Evolutionary conservation across 768 basidiomycete genomes (phyloP), one percentile per base, ranked within the genome.

Genomic region (Russula dissimulans): DNA sequence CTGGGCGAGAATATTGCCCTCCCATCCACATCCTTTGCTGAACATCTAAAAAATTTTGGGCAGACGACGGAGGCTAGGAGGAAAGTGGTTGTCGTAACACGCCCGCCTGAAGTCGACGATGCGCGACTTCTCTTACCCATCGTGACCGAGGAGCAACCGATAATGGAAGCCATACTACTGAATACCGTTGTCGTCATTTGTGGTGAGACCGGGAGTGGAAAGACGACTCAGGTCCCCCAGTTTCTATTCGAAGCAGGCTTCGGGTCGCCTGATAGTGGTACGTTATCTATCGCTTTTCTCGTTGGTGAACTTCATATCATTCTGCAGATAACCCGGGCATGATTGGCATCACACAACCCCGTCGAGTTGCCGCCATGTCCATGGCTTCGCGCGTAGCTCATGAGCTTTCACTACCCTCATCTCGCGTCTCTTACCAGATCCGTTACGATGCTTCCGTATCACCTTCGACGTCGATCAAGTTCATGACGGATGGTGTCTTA

Each of bases 401-500:
- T 51, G 97, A 99, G 73, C 77, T 99, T n/a, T 88, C 89, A 5
- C 75, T 97, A 14, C 80, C 89, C 0, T 77, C 87, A 1, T 86
- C 87, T 0, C 78, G 81, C 29, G 91, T 98, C 6, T 95, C 97
- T 0, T 95, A 98, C 72, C 95, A 97, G 71, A 97, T 99, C 62
- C 89, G 97, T 62, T 99, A 98, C 69, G 95, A 97, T 66, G 89
- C 92, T 1, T 97, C 93, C 0, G 86, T 93, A 0, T 93, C 93
- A 4, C 79, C 91, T 0, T 79, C 83, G 22, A 99, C 97, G 1
- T 86, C 86, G 8, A 94, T 99, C 77, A 97, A 98, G 72, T 99
- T 98, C 77, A 97, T 98, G 95, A 99, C 97, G 6, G 97, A 99
- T 67, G 97, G 97, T 75, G 93, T 99, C 31, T 76, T 99, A 38